Evolutionary conservation across 23 red algal species (phyloP), one percentile per base, ranked within the genome.

Genomic region (Cyanidiococcus yangmingshanensis): DNA sequence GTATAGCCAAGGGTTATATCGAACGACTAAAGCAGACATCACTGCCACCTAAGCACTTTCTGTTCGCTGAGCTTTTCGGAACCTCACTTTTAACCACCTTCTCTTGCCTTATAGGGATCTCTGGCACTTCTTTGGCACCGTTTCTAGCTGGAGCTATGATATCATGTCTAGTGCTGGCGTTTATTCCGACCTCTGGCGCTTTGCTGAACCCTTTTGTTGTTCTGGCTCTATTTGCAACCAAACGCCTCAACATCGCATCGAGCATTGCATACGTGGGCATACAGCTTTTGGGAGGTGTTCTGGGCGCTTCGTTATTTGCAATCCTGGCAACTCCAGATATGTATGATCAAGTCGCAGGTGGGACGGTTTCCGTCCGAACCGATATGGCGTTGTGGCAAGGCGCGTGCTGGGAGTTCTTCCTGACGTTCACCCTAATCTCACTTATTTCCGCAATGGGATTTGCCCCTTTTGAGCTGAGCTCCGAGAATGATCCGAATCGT

Each of bases 381-480:
- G 27, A 35, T 29, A 71, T 71, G 63, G 15, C 63, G 7, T 7
- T 71, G 27, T 32, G 21, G 63, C 63, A 35, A 7, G 63, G 63
- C 7, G 63, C 63, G n/a, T 12, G 63, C 63, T 71, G 63, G 63
- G 63, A 71, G 63, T 71, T 71, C 32, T 71, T 71, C 63, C 63
- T 71, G 16, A 71, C 63, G 7, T 25, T 35, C 27, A 71, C 12
- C 63, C 63, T 71, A 29, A 35, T 71, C n/a, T 25, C n/a, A 7
- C 21, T 71, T 7, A 29, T 35, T 25, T 25, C 63, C 3, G 7
- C 32, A 35, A 71, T 71, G 63, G 63, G n/a, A 12, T 71, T 71
- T 35, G 63, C n/a, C 3, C 12, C 63, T 7, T 71, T 71, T 30
- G 63, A 71, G 27, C 32, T 25, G 27, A 12, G 12, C 63, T 12